Conservation (phyloP, 176 grass and related monocot genomes). For the Triticum monococcum region DNA sequence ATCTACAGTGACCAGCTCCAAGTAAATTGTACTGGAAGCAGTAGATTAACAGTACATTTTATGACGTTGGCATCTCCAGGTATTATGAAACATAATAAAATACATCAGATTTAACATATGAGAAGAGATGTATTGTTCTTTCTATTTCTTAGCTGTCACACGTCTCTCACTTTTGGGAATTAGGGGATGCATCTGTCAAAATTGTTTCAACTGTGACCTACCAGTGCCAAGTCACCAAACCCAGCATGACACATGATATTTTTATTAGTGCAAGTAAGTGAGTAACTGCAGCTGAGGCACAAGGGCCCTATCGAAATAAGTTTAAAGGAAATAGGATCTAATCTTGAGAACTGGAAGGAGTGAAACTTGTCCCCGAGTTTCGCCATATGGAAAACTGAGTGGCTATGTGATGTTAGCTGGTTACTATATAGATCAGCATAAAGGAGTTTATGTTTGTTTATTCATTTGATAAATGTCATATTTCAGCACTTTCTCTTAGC, state of each 20-base stretch:
- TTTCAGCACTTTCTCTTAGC: not conserved
- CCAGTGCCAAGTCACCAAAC: not conserved
- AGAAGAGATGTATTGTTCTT: not conserved
- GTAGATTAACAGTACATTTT: conserved; percentile 8
- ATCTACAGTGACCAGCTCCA: conserved; percentile 8
- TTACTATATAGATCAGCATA: not conserved
- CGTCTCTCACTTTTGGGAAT: not conserved
- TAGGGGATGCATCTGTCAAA: conserved; percentile 1
- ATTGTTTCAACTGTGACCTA: conserved; percentile 17
- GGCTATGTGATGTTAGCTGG: not conserved
- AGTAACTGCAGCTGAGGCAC: not conserved
- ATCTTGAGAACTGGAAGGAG: not conserved
- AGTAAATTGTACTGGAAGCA: not conserved
- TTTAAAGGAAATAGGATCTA: not conserved
- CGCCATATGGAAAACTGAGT: not conserved
- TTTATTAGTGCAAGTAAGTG: not conserved
- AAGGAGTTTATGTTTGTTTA: conserved; percentile 1
- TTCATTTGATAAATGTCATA: not conserved
- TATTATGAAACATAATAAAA: not conserved
- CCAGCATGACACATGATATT: not conserved
- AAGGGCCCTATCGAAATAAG: not conserved
- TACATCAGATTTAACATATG: not conserved
- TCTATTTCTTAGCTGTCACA: not conserved
- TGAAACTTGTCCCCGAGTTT: not conserved
- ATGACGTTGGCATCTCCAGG: not conserved